Base-by-base conservation (phyloP, 108 stramenopile species). In the Stephanodiscus minutulus region DNA sequence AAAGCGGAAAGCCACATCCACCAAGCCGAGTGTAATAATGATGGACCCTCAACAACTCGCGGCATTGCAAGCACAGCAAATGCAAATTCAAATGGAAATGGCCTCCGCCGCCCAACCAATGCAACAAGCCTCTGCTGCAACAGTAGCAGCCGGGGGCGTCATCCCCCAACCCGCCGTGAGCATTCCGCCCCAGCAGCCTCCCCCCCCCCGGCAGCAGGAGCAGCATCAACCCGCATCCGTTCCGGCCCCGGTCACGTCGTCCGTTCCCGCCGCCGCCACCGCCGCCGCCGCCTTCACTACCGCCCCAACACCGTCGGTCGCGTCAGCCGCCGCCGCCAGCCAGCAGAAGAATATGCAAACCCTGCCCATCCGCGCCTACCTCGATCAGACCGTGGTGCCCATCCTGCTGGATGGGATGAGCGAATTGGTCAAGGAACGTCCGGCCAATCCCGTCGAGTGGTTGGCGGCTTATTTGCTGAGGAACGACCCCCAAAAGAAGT, bases 331-430 rank as follows among this genome's bases (percentile, higher is more conserved):
- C n/a, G 35, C 33, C 20, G 17, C 59, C 3, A 39, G 39, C 3
- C 68, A 66, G 21, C 61, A 47, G 49, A 68, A 82, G 50, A 78
- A 88, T 64, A 72, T 88, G 74, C 73, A 97, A 66, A 85, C 88
- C 39, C 72, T 99, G 52, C 98, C 98, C 21, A 98, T 99, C 77
- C 97, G 99, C 43, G 96, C 99, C 33, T 99, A 99, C 74, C 86
- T 99, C 56, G 99, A 99, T 85, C 97, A 98, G 66, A 99, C 99
- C 12, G 99, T 98, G 15, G 98, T 99, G 80, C 99, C 99, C 18
- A 93, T 99, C 74, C 73, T 99, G 25, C 74, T 98, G 50, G 97
- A 98, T 73, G 99, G 98, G 50, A 98, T 99, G 97, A 94, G 96
- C 20, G 97, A 96, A 68, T 83, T 99, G 47, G 99, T 98, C 68